These are phyloP conservation scores for Cryptococcus sp. DNA, from an alignment of 1,284 basidiomycete species.

Conservation along the genomic window DNA sequence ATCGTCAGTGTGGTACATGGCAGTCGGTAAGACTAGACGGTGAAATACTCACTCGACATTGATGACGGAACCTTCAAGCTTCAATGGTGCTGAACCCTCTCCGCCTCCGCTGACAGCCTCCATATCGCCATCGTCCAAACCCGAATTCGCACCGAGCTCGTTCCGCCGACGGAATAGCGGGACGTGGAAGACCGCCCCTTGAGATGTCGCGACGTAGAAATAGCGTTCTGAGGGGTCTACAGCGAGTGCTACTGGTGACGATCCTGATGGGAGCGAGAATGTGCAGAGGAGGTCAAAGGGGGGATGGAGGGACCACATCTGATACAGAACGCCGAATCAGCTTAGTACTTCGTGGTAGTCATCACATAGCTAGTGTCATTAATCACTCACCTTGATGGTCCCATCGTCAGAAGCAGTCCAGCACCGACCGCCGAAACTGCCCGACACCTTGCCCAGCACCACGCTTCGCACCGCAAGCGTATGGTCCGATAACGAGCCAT, in stretches of 20 bases:
- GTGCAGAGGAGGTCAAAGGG: slow-evolving; percentile 74
- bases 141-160: slow-evolving; percentile 47
- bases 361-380: slow-evolving; percentile 3
- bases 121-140: slow-evolving; percentile 53
- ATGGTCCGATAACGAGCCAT: slow-evolving; percentile 83
- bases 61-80: slow-evolving; percentile 56
- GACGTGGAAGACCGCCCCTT: slow-evolving; percentile 74
- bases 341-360: background rate
- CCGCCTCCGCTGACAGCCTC: slow-evolving; percentile 79
- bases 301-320: slow-evolving; percentile 79
- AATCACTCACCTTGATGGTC: slow-evolving; percentile 76
- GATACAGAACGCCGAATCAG: slow-evolving; percentile 9
- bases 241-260: slow-evolving; percentile 59
- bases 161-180: slow-evolving; percentile 69
- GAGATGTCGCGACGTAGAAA: slow-evolving; percentile 76
- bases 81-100: slow-evolving; percentile 63
- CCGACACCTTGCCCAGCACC: slow-evolving; percentile 62
- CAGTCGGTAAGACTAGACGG: too few species aligned
- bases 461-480: slow-evolving; percentile 86
- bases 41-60: slow-evolving; percentile 23
- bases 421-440: slow-evolving; percentile 36
- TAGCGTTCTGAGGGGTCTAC: slow-evolving; percentile 83
- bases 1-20: background rate
- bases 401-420: slow-evolving; percentile 84
- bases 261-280: slow-evolving; percentile 73